Percentiles rank a stretch among this genome's conserved stretches.
These are phyloP conservation scores for Pichia phayaonensis DNA, from an alignment of 805 yeast genomes.

Conservation along the genomic window DNA sequence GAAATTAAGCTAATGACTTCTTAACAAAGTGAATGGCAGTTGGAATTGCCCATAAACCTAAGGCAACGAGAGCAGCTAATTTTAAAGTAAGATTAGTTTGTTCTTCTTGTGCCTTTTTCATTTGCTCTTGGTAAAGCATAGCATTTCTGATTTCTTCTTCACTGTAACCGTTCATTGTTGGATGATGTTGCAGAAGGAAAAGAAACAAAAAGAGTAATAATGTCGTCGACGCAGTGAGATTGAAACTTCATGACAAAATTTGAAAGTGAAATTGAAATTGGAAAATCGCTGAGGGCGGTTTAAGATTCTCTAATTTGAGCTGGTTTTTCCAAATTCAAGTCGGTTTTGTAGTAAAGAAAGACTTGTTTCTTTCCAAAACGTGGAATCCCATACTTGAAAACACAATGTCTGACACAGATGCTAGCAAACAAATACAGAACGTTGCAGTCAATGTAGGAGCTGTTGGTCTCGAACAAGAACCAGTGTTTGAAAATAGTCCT, in stretches of 20 bases:
- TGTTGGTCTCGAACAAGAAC: not conserved
- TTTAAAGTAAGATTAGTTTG: constrained; percentile 51
- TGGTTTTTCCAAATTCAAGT: not conserved
- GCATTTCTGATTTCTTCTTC: constrained; percentile 37
- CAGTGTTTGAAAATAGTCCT: not conserved
- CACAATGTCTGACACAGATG: not conserved
- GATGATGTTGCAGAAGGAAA: not conserved
- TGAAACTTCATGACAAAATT: not conserved
- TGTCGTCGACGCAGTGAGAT: not conserved
- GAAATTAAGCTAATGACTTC: constrained; percentile 26
- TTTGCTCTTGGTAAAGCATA: constrained; percentile 39
- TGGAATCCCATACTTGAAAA: not conserved
- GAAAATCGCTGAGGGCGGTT: not conserved
- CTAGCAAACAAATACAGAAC: not conserved
- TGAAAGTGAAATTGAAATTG: not conserved
- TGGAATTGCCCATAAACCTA: constrained; percentile 55
- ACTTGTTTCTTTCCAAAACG: no score
- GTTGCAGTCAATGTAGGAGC: not conserved
- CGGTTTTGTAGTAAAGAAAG: not conserved
- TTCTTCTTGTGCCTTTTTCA: constrained; percentile 58
- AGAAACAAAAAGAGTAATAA: not conserved
- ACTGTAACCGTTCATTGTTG: constrained; percentile 24
- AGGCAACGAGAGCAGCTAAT: constrained; percentile 55
- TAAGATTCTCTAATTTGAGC: not conserved
- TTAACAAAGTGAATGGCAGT: constrained; percentile 46